Evolutionary conservation across 1,284 basidiomycete species (phyloP).

Genomic region (Apiotrichum sp.): DNA sequence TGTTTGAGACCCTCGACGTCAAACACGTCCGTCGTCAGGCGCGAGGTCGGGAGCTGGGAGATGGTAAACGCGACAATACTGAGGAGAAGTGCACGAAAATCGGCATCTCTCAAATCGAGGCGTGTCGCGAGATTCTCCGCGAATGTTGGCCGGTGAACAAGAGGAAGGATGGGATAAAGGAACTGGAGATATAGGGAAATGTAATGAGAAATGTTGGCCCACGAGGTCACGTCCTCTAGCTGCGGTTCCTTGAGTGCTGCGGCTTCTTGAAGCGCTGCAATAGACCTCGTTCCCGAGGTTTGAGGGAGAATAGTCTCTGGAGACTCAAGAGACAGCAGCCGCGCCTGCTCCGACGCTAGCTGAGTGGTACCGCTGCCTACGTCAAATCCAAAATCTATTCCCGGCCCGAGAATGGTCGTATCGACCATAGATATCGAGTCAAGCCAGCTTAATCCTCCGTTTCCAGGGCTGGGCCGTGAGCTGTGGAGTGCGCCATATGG

Average conservation of each 20-base stretch:
- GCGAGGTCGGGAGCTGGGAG: conserved; percentile 41
- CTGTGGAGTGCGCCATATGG: neutral
- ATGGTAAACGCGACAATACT: conserved; percentile 46
- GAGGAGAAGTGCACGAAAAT: conserved; percentile 44
- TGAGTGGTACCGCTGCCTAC: conserved; percentile 5
- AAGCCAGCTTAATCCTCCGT: conserved; percentile 20
- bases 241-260: conserved; percentile 25
- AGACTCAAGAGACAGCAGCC: conserved; percentile 33
- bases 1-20: conserved; percentile 43
- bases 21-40: conserved; percentile 39
- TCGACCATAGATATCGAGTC: conserved; percentile 18
- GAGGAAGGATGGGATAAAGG: conserved; percentile 42
- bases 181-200: conserved; percentile 44
- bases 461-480: conserved; percentile 10
- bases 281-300: neutral
- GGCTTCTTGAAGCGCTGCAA: neutral
- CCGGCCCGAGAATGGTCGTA: conserved; percentile 4
- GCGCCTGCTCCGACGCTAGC: conserved; percentile 35
- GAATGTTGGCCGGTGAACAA: conserved; percentile 47
- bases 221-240: conserved; percentile 42
- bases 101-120: conserved; percentile 39
- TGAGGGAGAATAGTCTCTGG: conserved; percentile 22
- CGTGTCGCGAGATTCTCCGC: conserved; percentile 41
- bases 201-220: conserved; percentile 44
- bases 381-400: conserved; percentile 12